These are phyloP conservation scores for Rubus idaeus DNA, from an alignment of 306 rosid genomes.

Conservation along the genomic window DNA sequence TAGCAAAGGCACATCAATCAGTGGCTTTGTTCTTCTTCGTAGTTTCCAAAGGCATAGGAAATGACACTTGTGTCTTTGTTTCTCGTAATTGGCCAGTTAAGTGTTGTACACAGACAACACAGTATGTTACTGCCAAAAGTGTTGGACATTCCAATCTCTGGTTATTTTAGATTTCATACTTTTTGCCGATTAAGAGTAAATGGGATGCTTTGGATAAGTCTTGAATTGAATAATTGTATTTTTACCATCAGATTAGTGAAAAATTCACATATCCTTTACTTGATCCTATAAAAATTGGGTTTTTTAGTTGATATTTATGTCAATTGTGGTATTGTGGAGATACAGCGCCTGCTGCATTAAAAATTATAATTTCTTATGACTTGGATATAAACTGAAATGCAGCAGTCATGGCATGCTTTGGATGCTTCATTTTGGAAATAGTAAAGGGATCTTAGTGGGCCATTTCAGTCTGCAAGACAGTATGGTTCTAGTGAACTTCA, in stretches of 20 bases:
- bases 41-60: constrained; percentile 11
- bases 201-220: background rate
- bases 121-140: no score
- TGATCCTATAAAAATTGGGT: background rate
- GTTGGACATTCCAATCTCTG: constrained; percentile 10
- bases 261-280: background rate
- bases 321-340: constrained; percentile 16
- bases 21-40: background rate
- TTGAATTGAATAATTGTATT: constrained; percentile 5
- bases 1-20: background rate
- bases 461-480: constrained; percentile 29
- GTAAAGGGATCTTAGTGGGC: constrained; percentile 23
- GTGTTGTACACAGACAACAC: no score
- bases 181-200: background rate
- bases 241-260: background rate
- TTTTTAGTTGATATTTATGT: constrained; percentile 17
- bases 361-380: background rate
- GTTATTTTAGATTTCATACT: background rate
- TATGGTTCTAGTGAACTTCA: constrained; percentile 43
- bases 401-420: constrained; percentile 46
- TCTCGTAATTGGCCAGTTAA: constrained; percentile 8
- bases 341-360: constrained; percentile 5
- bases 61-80: background rate
- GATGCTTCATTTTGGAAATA: constrained; percentile 46
- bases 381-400: constrained; percentile 36